phyloP scores from a whole-genome alignment of 1,139 yeast species.

The Suhomyces coccinellae region DNA sequence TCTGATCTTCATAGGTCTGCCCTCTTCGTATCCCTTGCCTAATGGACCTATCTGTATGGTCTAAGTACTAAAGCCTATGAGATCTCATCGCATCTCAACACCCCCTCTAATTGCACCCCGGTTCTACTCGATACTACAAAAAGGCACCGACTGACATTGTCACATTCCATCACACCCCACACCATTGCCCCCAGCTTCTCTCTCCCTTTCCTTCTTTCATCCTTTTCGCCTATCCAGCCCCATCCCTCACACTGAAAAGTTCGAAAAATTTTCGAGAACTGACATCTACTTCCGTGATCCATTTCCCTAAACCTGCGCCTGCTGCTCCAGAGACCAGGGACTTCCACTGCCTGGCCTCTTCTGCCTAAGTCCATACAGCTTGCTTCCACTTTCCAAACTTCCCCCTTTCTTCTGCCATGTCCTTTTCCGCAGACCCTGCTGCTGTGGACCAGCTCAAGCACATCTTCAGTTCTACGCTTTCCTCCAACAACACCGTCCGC shows the following conservation, averaged over 20 bases:
- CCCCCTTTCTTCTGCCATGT: constrained; percentile 7
- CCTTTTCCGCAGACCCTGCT: constrained; percentile 63
- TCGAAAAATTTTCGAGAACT: constrained; percentile 3
- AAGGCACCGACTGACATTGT: too few relatives aligned
- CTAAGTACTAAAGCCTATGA: too few relatives aligned
- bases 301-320: neutral
- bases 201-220: neutral
- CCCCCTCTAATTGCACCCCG: too few relatives aligned
- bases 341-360: neutral
- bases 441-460: constrained; percentile 62
- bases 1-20: too few relatives aligned
- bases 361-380: too few relatives aligned
- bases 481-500: constrained; percentile 55
- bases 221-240: neutral
- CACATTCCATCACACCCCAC: too few relatives aligned
- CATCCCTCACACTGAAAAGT: neutral
- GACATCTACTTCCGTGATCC: neutral
- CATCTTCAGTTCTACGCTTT: constrained; percentile 66
- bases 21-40: too few relatives aligned
- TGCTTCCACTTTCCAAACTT: too few relatives aligned
- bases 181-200: neutral
- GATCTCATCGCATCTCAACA: too few relatives aligned
- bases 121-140: too few relatives aligned
- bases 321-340: neutral
- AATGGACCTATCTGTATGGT: too few relatives aligned